These are phyloP conservation scores for Cryptococcus sp. DNA, from an alignment of 1,284 basidiomycete species.

Conservation along the genomic window DNA sequence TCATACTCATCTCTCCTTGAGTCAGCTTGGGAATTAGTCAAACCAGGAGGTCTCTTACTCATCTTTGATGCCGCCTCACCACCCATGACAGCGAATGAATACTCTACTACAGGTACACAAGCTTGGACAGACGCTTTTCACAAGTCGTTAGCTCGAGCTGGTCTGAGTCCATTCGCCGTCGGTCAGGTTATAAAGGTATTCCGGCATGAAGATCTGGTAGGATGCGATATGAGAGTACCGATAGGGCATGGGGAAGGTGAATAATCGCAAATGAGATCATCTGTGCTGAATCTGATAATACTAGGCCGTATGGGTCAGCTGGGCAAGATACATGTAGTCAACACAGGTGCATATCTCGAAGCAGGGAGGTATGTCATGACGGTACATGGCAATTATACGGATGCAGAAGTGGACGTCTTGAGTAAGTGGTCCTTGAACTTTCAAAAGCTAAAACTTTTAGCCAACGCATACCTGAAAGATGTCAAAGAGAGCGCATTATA, in stretches of 20 bases:
- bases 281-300: neutral
- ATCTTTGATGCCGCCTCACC: slow-evolving; percentile 14
- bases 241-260: slow-evolving; percentile 19
- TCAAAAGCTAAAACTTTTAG: neutral
- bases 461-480: neutral
- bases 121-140: slow-evolving; percentile 15
- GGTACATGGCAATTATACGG: slow-evolving; percentile 15
- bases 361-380: slow-evolving; percentile 17
- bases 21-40: slow-evolving; percentile 5
- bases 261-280: neutral
- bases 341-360: slow-evolving; percentile 15
- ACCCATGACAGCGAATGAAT: slow-evolving; percentile 5
- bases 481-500: neutral
- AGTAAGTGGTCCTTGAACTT: slow-evolving; percentile 9
- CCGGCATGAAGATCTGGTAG: slow-evolving; percentile 10
- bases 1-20: slow-evolving; percentile 6
- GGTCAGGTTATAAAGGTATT: slow-evolving; percentile 7
- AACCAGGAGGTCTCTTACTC: slow-evolving; percentile 15
- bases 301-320: slow-evolving; percentile 19
- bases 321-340: slow-evolving; percentile 15
- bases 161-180: slow-evolving; percentile 21
- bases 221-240: slow-evolving; percentile 18
- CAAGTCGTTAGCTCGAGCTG: slow-evolving; percentile 39
- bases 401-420: slow-evolving; percentile 20
- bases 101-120: slow-evolving; percentile 7